phyloP scores from a whole-genome alignment of 208 protist species.

The Lotmaria passim region DNA sequence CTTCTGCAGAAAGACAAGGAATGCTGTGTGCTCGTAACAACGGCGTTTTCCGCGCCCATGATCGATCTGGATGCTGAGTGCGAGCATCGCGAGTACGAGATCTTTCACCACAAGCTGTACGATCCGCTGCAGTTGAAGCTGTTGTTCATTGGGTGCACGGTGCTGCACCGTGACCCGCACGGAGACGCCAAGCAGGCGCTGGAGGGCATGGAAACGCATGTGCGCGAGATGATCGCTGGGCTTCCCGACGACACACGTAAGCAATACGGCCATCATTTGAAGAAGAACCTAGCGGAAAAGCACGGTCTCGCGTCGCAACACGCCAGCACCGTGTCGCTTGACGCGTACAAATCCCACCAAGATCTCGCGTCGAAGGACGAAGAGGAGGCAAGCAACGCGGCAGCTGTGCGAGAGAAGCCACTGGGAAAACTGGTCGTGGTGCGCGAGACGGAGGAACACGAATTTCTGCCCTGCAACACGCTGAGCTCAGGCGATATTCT shows the following conservation, averaged over 20 bases:
- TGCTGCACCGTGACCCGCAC: conserved; percentile 50
- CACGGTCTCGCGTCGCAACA: conserved; percentile 12
- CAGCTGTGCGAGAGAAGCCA: conserved; percentile 21
- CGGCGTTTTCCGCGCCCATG: conserved; percentile 36
- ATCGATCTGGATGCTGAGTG: conserved; percentile 42
- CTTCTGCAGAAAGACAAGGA: conserved; percentile 61
- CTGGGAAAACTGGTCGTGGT: conserved; percentile 41
- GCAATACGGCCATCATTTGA: conserved; percentile 54
- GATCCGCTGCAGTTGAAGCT: conserved; percentile 80
- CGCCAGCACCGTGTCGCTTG: conserved; percentile 28
- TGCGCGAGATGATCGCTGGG: conserved; percentile 58
- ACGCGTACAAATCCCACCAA: conserved; percentile 27
- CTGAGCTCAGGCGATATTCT: conserved; percentile 73
- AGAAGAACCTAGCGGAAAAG: conserved; percentile 12
- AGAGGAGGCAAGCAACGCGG: conserved; percentile 4
- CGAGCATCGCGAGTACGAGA: conserved; percentile 50
- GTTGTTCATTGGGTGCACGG: conserved; percentile 72
- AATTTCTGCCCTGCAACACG: conserved; percentile 48
- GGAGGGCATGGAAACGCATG: conserved; percentile 53
- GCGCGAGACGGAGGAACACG: conserved; percentile 52
- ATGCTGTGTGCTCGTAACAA: conserved; percentile 79
- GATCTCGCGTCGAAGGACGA: conserved; percentile 31
- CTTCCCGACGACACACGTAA: conserved; percentile 50
- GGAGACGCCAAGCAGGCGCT: conserved; percentile 35
- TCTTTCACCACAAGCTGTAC: conserved; percentile 90